Evolutionary conservation across 257 asterid genomes (phyloP).

Genomic region (Solanum paucissectum): DNA sequence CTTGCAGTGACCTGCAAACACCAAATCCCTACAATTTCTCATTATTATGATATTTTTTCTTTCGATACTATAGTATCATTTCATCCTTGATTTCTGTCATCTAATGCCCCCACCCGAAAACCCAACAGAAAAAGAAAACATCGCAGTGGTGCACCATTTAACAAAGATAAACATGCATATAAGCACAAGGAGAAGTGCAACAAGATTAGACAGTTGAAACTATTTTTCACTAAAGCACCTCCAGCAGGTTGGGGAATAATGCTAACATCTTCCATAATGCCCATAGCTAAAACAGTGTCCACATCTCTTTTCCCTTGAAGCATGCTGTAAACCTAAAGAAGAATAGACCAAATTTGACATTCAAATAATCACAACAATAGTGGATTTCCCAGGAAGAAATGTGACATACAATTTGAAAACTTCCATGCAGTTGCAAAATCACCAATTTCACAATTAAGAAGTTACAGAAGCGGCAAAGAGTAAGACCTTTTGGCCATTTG

Average conservation of each 20-base stretch:
- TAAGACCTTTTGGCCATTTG: neutral
- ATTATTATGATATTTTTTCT: neutral
- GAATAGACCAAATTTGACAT: neutral
- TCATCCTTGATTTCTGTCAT: neutral
- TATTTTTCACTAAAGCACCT: conserved; percentile 44
- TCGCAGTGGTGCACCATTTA: neutral
- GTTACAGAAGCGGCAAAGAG: neutral
- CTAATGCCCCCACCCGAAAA: neutral
- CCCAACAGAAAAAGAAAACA: neutral
- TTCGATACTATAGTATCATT: neutral
- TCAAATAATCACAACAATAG: neutral
- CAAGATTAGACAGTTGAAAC: conserved; percentile 1
- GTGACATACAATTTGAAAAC: neutral
- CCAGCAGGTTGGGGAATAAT: conserved; percentile 95
- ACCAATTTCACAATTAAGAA: neutral
- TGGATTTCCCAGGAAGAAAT: neutral
- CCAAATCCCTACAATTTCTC: neutral
- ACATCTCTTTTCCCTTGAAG: conserved; percentile 97
- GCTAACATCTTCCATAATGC: conserved; percentile 93
- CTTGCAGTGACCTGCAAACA: neutral
- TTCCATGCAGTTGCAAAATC: neutral
- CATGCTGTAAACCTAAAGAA: conserved; percentile 84
- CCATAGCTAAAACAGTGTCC: conserved; percentile 90
- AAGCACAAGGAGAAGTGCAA: conserved; percentile 1
- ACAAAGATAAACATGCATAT: neutral